Evolutionary conservation across 139 green algal genomes (phyloP), one percentile per base, ranked within the genome.

Genomic region (Monoraphidium neglectum): DNA sequence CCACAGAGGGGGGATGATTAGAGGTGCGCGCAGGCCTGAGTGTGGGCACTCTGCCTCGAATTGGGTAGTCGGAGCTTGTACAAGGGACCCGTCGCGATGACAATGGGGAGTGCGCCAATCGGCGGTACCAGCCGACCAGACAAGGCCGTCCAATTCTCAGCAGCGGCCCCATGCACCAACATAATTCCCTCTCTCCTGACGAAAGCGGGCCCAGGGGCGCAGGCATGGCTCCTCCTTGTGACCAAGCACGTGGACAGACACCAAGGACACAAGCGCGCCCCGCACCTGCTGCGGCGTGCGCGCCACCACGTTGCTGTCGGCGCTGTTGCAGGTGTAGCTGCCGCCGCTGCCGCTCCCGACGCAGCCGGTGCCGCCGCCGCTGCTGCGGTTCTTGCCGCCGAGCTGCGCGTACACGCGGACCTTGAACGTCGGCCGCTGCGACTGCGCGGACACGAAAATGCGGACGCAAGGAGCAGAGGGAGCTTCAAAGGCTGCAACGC

Each of bases 381-480:
- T 68, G 53, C 38, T 51, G 33, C 43, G 15, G 10, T 62, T 37
- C 73, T 79, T 79, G 59, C 73, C 51, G 73, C 73, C 73, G n/a
- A 79, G 36, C 73, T 79, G 73, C n/a, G 63, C 73, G 15, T 79
- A 79, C 47, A 79, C 54, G 62, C 70, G 72, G 32, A 72, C 26
- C 43, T n/a, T 67, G 72, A 77, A 77, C 4, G 59, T 30, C 1
- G 72, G 72, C 23, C 38, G 37, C 60, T 49, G 26, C 8, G 28
- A 15, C 70, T 77, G 38, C 57, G 49, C n/a, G 8, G 26, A 49
- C 61, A 68, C 10, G 1, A 40, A 5, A 68, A 38, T n/a, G 40
- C n/a, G n/a, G n/a, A n/a, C n/a, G n/a, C n/a, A n/a, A n/a, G n/a
- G n/a, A n/a, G 43, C 43, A 51, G 12, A 51, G 43, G 8, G 43